These are phyloP conservation scores for Penicillium sp. DNA, from an alignment of 2,329 filamentous ascomycete genomes.

Conservation along the genomic window DNA sequence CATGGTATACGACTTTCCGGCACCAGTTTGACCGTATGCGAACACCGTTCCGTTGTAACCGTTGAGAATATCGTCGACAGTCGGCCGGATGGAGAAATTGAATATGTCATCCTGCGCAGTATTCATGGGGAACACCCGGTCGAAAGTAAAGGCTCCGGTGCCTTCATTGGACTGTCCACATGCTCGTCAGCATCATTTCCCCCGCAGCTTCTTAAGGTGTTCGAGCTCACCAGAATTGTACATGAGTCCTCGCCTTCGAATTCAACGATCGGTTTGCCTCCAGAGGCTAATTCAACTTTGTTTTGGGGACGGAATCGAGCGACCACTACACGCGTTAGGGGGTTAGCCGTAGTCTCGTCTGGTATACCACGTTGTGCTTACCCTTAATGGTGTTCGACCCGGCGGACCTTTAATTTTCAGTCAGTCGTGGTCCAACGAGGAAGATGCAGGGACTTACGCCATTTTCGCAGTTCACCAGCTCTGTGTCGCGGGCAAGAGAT, in stretches of 20 bases:
- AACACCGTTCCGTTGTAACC: slow-evolving; percentile 99
- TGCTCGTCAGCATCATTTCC: slow-evolving; percentile 15
- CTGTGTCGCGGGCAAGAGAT: slow-evolving; percentile 12
- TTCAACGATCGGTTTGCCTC: slow-evolving; percentile 85
- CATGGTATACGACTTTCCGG: slow-evolving; percentile 99
- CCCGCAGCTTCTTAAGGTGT: not conserved
- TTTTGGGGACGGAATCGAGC: slow-evolving; percentile 98
- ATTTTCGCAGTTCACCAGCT: slow-evolving; percentile 36
- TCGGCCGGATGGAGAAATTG: slow-evolving; percentile 93
- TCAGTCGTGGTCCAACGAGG: slow-evolving; percentile 10
- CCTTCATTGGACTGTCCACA: slow-evolving; percentile 71
- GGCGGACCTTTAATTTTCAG: slow-evolving; percentile 19
- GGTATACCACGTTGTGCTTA: slow-evolving; percentile 31
- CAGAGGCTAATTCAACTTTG: slow-evolving; percentile 83
- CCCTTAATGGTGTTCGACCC: slow-evolving; percentile 54
- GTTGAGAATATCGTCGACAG: slow-evolving; percentile 96
- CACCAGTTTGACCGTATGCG: slow-evolving; percentile 96
- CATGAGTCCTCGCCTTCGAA: slow-evolving; percentile 91
- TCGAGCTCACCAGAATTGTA: slow-evolving; percentile 66
- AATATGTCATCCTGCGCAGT: slow-evolving; percentile 92
- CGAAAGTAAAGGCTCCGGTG: slow-evolving; percentile 87
- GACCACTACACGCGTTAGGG: slow-evolving; percentile 63
- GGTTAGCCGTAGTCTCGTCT: slow-evolving; percentile 42
- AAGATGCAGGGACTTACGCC: slow-evolving; percentile 43
- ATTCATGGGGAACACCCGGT: slow-evolving; percentile 93